Evolutionary conservation across 169 alveolate species (phyloP), one percentile per base, ranked within the genome.

Genomic region (Cytauxzoon felis): DNA sequence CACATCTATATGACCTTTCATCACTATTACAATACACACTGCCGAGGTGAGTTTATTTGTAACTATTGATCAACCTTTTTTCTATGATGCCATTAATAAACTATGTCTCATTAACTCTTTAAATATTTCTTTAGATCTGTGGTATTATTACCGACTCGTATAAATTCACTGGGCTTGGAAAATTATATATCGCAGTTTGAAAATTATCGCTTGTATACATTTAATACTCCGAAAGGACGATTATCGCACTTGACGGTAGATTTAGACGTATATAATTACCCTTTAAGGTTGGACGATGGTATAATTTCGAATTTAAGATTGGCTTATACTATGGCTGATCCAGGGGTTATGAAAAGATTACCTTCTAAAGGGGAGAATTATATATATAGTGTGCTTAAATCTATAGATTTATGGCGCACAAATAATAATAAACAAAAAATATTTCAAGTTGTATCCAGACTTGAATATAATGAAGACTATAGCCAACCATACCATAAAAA

Each of bases 331-430:
- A 36, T 11, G 30, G 29, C 41, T 27, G 38, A 36, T 24, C 21
- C 30, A 24, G 60, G 60, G 2, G 54, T 40, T 16, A 8, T n/a
- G 1, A 29, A 4, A 13, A 56, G 42, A 45, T n/a, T n/a, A n/a
- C 45, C 45, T 13, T 5, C 47, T 40, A 56, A 42, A 56, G 1
- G 24, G 11, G 48, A 26, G 42, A 56, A 40, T 6, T 56, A 56
- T 13, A n/a, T 72, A 18, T 43, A 48, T 34, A 4, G 48, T 1
- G 82, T 72, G 40, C 38, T 72, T 11, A 19, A 24, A 6, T 43
- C 75, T 7, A 43, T 72, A 9, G 58, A 59, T n/a, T 27, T 23
- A 24, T 72, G 82, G 82, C 61, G 63, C 63, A 36, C 51, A 6
- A 11, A 21, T 9, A n/a, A 72, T 29, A 72, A 72, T 63, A 61